A percentile compares a stretch with the other conserved stretches of the same genome.
These are phyloP conservation scores for Xylaria bambusicola DNA, from an alignment of 495 filamentous ascomycete species.

Conservation along the genomic window DNA sequence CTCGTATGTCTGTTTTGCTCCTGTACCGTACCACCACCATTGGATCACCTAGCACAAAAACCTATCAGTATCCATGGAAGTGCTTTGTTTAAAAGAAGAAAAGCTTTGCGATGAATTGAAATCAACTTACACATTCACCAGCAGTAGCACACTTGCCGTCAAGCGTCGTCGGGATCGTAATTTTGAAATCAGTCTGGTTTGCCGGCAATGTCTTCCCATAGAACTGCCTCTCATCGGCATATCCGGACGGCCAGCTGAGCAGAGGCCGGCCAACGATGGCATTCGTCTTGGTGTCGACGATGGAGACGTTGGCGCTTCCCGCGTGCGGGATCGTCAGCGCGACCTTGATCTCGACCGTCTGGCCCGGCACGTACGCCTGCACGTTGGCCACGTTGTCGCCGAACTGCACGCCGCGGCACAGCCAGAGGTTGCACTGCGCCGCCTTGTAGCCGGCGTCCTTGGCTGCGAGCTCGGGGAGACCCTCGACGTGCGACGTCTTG, in stretches of 20 bases:
- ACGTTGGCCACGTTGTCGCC: constrained; percentile 69
- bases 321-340: constrained; percentile 57
- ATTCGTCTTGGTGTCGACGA: constrained; percentile 65
- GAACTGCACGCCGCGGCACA: constrained; percentile 74
- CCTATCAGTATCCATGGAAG: background rate
- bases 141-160: constrained; percentile 57
- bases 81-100: background rate
- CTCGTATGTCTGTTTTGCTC: constrained; percentile 72
- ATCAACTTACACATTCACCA: constrained; percentile 57
- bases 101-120: background rate
- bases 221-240: constrained; percentile 41
- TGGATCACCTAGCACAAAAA: constrained; percentile 55
- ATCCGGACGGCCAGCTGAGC: constrained; percentile 53
- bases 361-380: constrained; percentile 59
- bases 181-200: constrained; percentile 63
- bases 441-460: constrained; percentile 59
- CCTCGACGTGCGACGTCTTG: constrained; percentile 70
- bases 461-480: constrained; percentile 59
- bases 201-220: constrained; percentile 60
- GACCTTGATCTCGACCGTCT: constrained; percentile 60
- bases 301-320: constrained; percentile 68
- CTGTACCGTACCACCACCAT: constrained; percentile 69
- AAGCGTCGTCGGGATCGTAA: constrained; percentile 64
- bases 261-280: constrained; percentile 57
- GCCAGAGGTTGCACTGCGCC: constrained; percentile 62